Base-by-base conservation (phyloP, 768 basidiomycete genomes). In the Serpula lacrymans region DNA sequence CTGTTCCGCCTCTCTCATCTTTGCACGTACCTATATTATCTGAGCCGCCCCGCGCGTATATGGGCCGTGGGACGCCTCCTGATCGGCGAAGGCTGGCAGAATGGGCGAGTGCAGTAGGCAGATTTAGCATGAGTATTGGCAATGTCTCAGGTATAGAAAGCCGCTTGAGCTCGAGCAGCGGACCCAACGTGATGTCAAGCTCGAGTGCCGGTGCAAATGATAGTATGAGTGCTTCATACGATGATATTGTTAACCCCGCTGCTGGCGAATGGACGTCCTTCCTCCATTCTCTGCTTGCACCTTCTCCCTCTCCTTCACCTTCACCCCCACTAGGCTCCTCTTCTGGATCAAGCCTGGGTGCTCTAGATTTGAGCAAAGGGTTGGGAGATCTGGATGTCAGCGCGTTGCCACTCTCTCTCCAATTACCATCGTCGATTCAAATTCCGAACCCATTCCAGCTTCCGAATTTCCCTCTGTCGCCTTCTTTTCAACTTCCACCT, bases 261-360 rank as follows among this genome's bases (percentile, higher is more conserved):
- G 31, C 26, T n/a, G 59, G 59, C 10, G 59, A 61, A 29, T 61
- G 59, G 59, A 61, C 59, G 0, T 61, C 61, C 4, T 63, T 61
- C 33, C 40, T 61, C 18, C 59, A 61, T 29, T 60, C 59, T 11
- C 54, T 61, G 59, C 61, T 61, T 22, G 59, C 61, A n/a, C n/a
- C n/a, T n/a, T n/a, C n/a, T n/a, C n/a, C n/a, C n/a, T n/a, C n/a
- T n/a, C n/a, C n/a, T n/a, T n/a, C n/a, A n/a, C n/a, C n/a, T n/a
- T n/a, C n/a, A n/a, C n/a, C n/a, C n/a, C n/a, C n/a, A n/a, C n/a
- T n/a, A n/a, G n/a, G n/a, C n/a, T n/a, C n/a, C n/a, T n/a, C n/a
- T n/a, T n/a, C n/a, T n/a, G n/a, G n/a, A n/a, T n/a, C n/a, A n/a
- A n/a, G n/a, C n/a, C n/a, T n/a, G n/a, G n/a, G n/a, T n/a, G n/a